Evolutionary conservation across 1,284 basidiomycete genomes (phyloP), one percentile per base, ranked within the genome.

Genomic region (Tausonia pullulans): DNA sequence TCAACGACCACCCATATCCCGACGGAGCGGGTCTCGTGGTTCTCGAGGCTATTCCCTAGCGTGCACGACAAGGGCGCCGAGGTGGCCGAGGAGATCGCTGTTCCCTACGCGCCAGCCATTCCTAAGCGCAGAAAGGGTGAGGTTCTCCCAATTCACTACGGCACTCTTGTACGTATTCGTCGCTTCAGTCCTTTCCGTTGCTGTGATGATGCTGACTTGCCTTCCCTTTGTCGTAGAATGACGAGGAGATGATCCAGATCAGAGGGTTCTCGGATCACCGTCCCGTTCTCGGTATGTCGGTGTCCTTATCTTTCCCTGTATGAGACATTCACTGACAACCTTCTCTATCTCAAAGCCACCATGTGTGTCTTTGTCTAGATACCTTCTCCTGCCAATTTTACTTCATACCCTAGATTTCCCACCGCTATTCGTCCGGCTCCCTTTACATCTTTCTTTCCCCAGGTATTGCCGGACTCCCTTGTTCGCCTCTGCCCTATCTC

Each of bases 221-320:
- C 11, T 60, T 8, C 8, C 41, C 45, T 13, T 54, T 3, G 27
- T 27, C 27, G 16, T 45, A 56, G 48, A 39, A 44, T 6, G 62
- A 63, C 8, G 53, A 45, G 48, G 62, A 63, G 56, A 63, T 63
- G 62, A 55, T 39, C 39, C 39, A 14, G 45, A 56, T 65, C 39
- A 50, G 51, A 14, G 63, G 64, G 46, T 62, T 46, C 41, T 58
- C 55, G 7, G 64, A 65, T 27, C 64, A 65, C 44, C 64, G 64
- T 9, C 64, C 64, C 2, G 64, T 65, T 27, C 27, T 61, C 44
- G 64, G 49, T 8, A 60, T 61, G 8, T 58, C 27, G 27, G 27
- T 27, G 27, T 27, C 27, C 27, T 27, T 27, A 27, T 27, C 27
- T 27, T 27, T 27, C 27, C 27, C 27, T 27, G 27, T 27, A 27